phyloP scores from a whole-genome alignment of 2,329 filamentous ascomycete genomes.

The Didymella glomerata region DNA sequence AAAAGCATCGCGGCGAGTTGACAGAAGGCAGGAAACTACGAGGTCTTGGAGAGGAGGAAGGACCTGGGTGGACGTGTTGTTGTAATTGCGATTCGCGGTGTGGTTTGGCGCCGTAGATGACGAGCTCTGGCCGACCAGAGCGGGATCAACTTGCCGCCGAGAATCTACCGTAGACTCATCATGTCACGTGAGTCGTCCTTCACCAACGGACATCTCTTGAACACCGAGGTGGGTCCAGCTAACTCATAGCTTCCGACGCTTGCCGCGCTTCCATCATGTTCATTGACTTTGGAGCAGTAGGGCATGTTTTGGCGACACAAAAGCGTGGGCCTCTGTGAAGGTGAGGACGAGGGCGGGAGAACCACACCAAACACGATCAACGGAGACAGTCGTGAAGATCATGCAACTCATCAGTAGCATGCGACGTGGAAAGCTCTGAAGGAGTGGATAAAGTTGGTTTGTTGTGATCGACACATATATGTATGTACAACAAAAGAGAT shows the following conservation, averaged over 20 bases:
- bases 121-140: slow-evolving; percentile 17
- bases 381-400: too few relatives aligned
- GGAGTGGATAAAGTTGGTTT: background rate
- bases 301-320: too few relatives aligned
- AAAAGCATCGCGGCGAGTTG: slow-evolving; percentile 56
- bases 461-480: slow-evolving; percentile 28
- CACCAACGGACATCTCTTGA: background rate
- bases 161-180: slow-evolving; percentile 22
- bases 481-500: slow-evolving; percentile 37
- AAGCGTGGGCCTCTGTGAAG: background rate
- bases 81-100: slow-evolving; percentile 6
- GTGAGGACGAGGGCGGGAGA: too few relatives aligned
- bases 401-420: background rate
- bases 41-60: too few relatives aligned
- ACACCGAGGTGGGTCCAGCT: too few relatives aligned
- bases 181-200: slow-evolving; percentile 2
- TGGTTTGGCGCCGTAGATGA: slow-evolving; percentile 19
- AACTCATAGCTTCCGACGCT: too few relatives aligned
- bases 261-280: background rate
- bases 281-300: background rate
- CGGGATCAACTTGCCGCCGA: too few relatives aligned
- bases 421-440: background rate
- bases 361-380: too few relatives aligned
- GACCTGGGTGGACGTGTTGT: background rate
- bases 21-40: too few relatives aligned